Percentiles rank a stretch among this genome's conserved stretches.
Conservation (phyloP, 352 stramenopile genomes). For the Pythium dissimile region DNA sequence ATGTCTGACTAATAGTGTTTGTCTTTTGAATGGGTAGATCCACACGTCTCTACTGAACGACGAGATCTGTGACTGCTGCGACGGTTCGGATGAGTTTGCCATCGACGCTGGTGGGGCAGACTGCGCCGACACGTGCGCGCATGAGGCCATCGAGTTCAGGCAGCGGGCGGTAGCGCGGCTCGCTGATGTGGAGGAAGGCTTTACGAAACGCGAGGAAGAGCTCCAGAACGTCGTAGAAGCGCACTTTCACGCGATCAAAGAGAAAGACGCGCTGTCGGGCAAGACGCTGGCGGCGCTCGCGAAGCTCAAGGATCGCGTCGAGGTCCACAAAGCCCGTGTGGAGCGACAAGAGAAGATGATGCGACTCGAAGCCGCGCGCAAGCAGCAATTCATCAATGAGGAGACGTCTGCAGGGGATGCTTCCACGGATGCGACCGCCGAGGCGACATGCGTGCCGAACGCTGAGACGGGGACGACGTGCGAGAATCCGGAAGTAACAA, state of each 20-base stretch:
- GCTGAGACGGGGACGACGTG: conserved; percentile 12
- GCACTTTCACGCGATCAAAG: conserved; percentile 38
- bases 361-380: conserved; percentile 44
- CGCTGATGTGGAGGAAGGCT: conserved; percentile 39
- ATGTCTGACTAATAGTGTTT: no score
- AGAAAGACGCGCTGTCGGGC: conserved; percentile 23
- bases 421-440: neutral
- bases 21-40: no score
- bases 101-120: neutral
- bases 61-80: conserved; percentile 97
- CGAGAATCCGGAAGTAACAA: neutral
- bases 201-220: conserved; percentile 38
- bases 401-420: conserved; percentile 8
- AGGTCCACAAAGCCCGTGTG: conserved; percentile 59
- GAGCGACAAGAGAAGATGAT: conserved; percentile 59
- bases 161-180: conserved; percentile 35
- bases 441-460: conserved; percentile 12
- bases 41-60: conserved; percentile 89
- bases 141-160: conserved; percentile 32
- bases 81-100: conserved; percentile 91
- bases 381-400: conserved; percentile 25
- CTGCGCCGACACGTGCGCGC: conserved; percentile 52
- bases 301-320: conserved; percentile 53
- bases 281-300: conserved; percentile 39
- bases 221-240: conserved; percentile 37